phyloP scores from a whole-genome alignment of 2,329 filamentous ascomycete genomes.

The Diaporthe helianthi region DNA sequence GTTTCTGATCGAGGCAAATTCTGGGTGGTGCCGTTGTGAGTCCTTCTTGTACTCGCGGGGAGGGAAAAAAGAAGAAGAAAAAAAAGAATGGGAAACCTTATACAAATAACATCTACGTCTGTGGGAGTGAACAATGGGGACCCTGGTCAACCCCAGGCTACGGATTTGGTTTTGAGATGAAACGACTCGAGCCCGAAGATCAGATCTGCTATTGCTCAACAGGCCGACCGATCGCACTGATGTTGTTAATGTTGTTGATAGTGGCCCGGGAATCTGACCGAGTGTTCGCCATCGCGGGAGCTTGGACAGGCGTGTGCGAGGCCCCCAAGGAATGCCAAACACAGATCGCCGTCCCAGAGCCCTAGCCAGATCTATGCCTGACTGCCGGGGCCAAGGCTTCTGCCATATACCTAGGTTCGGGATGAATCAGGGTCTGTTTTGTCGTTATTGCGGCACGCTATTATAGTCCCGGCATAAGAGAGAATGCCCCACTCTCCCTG shows the following conservation, averaged over 20 bases:
- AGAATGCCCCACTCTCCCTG: conserved; percentile 19
- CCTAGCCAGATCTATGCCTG: conserved; percentile 20
- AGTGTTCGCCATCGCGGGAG: conserved; percentile 10
- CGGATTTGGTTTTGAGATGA: conserved; percentile 23
- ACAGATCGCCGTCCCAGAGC: conserved; percentile 28
- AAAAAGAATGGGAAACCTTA: conserved; percentile 19
- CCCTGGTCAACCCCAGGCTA: conserved; percentile 9
- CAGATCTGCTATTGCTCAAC: conserved; percentile 13
- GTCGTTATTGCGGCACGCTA: conserved; percentile 8
- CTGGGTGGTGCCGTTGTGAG: not conserved
- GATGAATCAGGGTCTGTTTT: conserved; percentile 34
- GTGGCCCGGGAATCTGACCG: conserved; percentile 17
- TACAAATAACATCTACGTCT: conserved; percentile 22
- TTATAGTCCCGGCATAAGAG: conserved; percentile 22
- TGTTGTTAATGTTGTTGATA: conserved; percentile 14
- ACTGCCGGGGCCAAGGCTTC: conserved; percentile 5
- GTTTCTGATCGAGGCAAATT: not conserved
- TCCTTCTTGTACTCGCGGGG: not conserved
- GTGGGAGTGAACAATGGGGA: not conserved
- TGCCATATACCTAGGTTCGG: conserved; percentile 8
- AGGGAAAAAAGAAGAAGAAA: not conserved
- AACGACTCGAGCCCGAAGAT: conserved; percentile 20
- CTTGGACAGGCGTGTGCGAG: conserved; percentile 10
- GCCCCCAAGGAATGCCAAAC: conserved; percentile 28
- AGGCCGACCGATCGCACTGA: conserved; percentile 18